Conservation (phyloP, 805 yeast genomes). For the Lachancea thermotolerans region DNA sequence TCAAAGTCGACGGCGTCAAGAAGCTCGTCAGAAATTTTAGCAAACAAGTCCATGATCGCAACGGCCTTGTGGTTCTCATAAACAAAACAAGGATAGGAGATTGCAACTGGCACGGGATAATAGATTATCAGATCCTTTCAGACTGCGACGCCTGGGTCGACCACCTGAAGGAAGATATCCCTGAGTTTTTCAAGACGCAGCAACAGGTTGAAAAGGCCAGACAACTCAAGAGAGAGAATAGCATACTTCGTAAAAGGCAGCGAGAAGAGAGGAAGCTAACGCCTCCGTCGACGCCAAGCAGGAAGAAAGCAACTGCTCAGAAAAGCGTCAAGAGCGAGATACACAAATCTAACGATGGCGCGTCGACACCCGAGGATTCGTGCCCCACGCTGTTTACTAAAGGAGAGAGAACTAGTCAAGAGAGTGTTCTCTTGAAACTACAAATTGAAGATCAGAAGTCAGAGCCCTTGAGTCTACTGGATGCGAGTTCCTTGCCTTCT, state of each 20-base stretch:
- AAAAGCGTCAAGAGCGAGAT: not conserved
- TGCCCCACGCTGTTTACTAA: not conserved
- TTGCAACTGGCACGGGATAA: slow-evolving; percentile 58
- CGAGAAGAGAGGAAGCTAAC: slow-evolving; percentile 20
- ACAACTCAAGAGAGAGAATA: slow-evolving; percentile 28
- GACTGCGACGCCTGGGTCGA: slow-evolving; percentile 83
- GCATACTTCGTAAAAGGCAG: slow-evolving; percentile 23
- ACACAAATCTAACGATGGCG: not conserved
- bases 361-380: not conserved
- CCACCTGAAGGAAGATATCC: slow-evolving; percentile 45
- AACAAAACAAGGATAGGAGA: slow-evolving; percentile 61
- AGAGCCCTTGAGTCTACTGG: slow-evolving; percentile 1
- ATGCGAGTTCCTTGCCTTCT: slow-evolving; percentile 1
- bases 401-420: not conserved
- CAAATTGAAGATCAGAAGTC: not conserved
- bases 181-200: slow-evolving; percentile 58
- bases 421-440: not conserved
- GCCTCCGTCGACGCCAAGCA: slow-evolving; percentile 30
- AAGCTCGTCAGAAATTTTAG: slow-evolving; percentile 65
- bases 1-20: slow-evolving; percentile 85
- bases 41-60: slow-evolving; percentile 63
- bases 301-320: not conserved
- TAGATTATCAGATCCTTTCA: slow-evolving; percentile 71
- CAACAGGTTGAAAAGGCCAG: slow-evolving; percentile 27
- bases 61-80: slow-evolving; percentile 71